Evolutionary conservation across 805 yeast species (phyloP).

Genomic region (Candida koratica): DNA sequence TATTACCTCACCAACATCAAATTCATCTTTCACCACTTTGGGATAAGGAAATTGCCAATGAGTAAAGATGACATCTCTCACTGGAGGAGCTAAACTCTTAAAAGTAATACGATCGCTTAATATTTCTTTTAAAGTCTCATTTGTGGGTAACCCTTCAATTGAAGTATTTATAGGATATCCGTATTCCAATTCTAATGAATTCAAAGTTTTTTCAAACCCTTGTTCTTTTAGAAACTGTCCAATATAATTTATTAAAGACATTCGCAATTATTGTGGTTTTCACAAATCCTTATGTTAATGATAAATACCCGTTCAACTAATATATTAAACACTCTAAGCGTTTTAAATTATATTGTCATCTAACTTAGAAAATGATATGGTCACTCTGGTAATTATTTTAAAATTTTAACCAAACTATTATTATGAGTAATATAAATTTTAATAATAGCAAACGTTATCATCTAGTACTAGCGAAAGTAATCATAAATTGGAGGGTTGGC

Average conservation of each 20-base stretch:
- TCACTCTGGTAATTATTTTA: too few species aligned
- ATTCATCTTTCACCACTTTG: conserved; percentile 9
- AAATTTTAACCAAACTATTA: too few species aligned
- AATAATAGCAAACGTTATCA: too few species aligned
- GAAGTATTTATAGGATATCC: conserved; percentile 29
- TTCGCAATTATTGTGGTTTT: too few species aligned
- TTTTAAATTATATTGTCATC: too few species aligned
- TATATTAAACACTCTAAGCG: too few species aligned
- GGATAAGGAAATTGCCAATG: conserved; percentile 35
- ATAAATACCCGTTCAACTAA: too few species aligned
- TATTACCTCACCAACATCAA: conserved; percentile 22
- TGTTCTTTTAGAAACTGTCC: conserved; percentile 58
- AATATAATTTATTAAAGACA: conserved; percentile 27
- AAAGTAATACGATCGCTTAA: conserved; percentile 35
- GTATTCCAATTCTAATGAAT: conserved; percentile 45
- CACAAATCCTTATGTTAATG: too few species aligned
- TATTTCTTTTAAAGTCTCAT: conserved; percentile 39
- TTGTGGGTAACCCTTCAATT: conserved; percentile 15
- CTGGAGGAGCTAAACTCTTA: conserved; percentile 16
- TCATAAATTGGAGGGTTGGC: conserved; percentile 11
- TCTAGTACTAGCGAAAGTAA: too few species aligned
- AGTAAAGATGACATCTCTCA: conserved; percentile 14
- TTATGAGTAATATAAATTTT: too few species aligned
- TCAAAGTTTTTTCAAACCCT: conserved; percentile 44
- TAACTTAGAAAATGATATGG: too few species aligned